Conservation (phyloP, 768 basidiomycete genomes). For the Paxillus rubicundulus region DNA sequence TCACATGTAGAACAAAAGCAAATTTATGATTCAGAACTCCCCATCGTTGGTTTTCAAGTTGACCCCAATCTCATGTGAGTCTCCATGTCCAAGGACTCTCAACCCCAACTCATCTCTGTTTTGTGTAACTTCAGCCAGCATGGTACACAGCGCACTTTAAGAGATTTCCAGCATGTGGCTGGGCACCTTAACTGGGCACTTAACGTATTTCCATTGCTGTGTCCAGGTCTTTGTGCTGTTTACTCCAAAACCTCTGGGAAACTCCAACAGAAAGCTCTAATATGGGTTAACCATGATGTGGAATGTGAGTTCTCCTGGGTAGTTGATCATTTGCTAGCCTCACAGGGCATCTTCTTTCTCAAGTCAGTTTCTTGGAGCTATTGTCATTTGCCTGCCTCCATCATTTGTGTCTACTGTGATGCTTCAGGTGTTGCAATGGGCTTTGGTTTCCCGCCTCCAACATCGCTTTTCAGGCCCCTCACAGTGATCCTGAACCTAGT, state of each 20-base stretch:
- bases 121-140: constrained; percentile 12
- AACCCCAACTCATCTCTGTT: constrained; percentile 10
- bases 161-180: constrained; percentile 31
- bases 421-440: constrained; percentile 22
- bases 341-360: constrained; percentile 24
- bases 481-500: background rate
- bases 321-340: constrained; percentile 13
- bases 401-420: constrained; percentile 17
- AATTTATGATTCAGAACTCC: constrained; percentile 18
- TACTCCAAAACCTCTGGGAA: no score
- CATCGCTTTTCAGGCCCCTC: constrained; percentile 19
- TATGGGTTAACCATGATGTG: constrained; percentile 10
- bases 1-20: constrained; percentile 35
- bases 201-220: constrained; percentile 38
- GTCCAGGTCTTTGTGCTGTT: constrained; percentile 30
- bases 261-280: fast-evolving
- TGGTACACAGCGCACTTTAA: background rate
- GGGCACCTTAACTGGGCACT: constrained; percentile 41
- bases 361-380: constrained; percentile 14
- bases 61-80: constrained; percentile 27
- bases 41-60: constrained; percentile 39
- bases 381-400: background rate
- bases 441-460: constrained; percentile 23
- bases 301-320: constrained; percentile 28
- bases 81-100: constrained; percentile 14